Conservation (phyloP, 1,284 basidiomycete species). For the Cryptococcus sp. region DNA sequence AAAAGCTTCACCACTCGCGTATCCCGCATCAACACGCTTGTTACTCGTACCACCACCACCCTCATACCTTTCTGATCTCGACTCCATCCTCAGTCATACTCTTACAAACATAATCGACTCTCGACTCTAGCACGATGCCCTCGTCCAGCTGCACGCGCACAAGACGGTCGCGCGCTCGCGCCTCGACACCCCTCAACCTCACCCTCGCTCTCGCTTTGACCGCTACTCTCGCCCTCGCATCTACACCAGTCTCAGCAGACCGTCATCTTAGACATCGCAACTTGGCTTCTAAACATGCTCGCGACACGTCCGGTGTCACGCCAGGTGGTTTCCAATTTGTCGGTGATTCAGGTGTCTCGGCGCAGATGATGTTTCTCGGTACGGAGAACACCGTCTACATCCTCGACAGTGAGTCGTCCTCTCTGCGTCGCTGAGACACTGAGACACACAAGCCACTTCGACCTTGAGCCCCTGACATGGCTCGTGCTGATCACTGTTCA, state of each 20-base stretch:
- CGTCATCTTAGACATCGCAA: slow-evolving; percentile 24
- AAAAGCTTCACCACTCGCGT: background rate
- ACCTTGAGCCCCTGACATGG: background rate
- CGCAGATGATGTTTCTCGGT: slow-evolving; percentile 54
- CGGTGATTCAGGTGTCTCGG: slow-evolving; percentile 52
- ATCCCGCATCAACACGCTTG: too few relatives aligned
- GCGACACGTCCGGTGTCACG: slow-evolving; percentile 9
- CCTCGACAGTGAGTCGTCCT: slow-evolving; percentile 51
- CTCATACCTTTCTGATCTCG: too few relatives aligned
- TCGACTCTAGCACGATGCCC: slow-evolving; percentile 5
- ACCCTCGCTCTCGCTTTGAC: slow-evolving; percentile 4
- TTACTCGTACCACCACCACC: too few relatives aligned
- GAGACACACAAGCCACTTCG: background rate
- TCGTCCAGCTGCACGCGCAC: background rate
- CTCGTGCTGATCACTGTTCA: slow-evolving; percentile 14
- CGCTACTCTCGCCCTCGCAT: background rate
- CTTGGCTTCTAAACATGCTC: slow-evolving; percentile 14
- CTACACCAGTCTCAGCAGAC: background rate
- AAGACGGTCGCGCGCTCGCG: too few relatives aligned
- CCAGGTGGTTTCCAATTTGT: slow-evolving; percentile 45
- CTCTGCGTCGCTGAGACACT: background rate
- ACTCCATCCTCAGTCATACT: background rate
- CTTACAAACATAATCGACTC: slow-evolving; percentile 7
- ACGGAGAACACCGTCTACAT: slow-evolving; percentile 55
- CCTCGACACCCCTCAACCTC: slow-evolving; percentile 11